Conservation (phyloP, 176 grass and related monocot species). For the Eleusine coracana region DNA sequence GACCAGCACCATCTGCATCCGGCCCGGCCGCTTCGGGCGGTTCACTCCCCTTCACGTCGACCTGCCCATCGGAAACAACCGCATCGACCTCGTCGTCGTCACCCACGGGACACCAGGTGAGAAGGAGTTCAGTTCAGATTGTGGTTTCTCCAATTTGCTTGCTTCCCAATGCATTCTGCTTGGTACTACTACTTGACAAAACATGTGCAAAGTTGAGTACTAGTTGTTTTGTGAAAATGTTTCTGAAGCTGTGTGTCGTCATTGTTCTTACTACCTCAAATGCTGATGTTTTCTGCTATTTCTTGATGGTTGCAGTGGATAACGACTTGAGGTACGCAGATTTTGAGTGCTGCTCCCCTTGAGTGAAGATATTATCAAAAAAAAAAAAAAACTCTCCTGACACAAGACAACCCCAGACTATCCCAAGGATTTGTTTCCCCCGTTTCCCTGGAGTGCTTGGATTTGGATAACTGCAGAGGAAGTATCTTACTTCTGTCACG, state of each 20-base stretch:
- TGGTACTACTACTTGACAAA: no score
- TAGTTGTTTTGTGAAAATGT: background rate
- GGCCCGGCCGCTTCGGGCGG: background rate
- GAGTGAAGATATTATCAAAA: background rate
- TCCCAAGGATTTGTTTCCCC: background rate
- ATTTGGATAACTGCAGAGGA: background rate
- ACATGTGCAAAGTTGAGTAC: background rate
- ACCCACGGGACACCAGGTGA: conserved; percentile 33
- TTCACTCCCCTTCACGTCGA: conserved; percentile 45
- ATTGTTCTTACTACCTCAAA: background rate
- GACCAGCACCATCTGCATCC: conserved; percentile 29
- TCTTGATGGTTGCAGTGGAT: conserved; percentile 26
- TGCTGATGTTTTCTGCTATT: background rate
- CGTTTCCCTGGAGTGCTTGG: no score
- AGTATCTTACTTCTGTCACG: background rate
- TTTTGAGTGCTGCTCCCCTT: background rate
- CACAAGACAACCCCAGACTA: background rate
- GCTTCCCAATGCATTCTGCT: background rate
- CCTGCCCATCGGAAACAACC: conserved; percentile 48
- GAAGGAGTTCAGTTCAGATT: background rate
- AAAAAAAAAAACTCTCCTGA: background rate
- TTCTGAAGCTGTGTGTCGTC: background rate
- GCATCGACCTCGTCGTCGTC: conserved; percentile 15
- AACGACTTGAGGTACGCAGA: conserved; percentile 29
- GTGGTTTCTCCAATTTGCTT: background rate